phyloP scores from a whole-genome alignment of 306 rosid species.

The Inga laurina region DNA sequence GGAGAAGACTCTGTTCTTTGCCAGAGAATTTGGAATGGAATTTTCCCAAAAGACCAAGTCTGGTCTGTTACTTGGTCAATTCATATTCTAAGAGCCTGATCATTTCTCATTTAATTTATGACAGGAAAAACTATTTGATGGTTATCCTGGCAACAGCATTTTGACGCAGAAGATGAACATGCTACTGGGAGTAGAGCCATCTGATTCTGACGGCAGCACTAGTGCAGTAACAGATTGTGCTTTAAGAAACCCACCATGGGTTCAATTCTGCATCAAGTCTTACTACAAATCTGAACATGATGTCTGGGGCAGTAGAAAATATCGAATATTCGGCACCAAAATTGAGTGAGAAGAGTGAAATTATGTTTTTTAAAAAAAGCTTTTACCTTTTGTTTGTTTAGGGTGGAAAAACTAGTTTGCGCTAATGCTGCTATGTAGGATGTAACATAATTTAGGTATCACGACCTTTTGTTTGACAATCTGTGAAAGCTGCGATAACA shows the following conservation, averaged over 20 bases:
- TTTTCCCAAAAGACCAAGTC: background rate
- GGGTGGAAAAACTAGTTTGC: too few species aligned
- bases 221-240: slow-evolving; percentile 1
- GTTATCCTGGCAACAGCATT: slow-evolving; percentile 31
- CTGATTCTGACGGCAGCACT: background rate
- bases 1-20: background rate
- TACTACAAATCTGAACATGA: slow-evolving; percentile 37
- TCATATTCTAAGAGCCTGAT: background rate
- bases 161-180: slow-evolving; percentile 45
- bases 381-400: too few species aligned
- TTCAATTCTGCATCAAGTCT: slow-evolving; percentile 53
- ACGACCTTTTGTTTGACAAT: too few species aligned
- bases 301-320: slow-evolving; percentile 38
- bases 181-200: slow-evolving; percentile 49
- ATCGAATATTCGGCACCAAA: slow-evolving; percentile 51
- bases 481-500: too few species aligned
- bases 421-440: too few species aligned
- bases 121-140: slow-evolving; percentile 59
- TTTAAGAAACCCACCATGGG: slow-evolving; percentile 78
- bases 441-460: too few species aligned
- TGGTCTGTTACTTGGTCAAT: background rate
- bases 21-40: background rate
- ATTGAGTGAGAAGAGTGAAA: slow-evolving; percentile 24
- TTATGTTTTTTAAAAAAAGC: too few species aligned
- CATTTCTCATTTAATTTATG: background rate